Evolutionary conservation across 768 basidiomycete species (phyloP).

Genomic region (Amanita jacksonii): DNA sequence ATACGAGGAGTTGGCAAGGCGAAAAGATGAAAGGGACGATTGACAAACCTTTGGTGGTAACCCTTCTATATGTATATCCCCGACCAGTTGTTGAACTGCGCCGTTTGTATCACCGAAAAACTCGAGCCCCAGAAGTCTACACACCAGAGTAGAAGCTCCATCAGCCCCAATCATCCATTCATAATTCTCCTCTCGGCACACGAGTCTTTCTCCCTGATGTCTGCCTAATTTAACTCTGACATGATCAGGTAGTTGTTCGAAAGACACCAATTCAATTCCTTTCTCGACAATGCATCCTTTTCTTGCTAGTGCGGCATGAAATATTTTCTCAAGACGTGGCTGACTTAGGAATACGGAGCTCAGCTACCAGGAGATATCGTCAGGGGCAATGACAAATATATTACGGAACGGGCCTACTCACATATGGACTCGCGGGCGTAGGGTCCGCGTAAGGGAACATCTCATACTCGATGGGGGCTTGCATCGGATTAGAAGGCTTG

Average conservation of each 20-base stretch:
- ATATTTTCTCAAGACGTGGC: conserved; percentile 19
- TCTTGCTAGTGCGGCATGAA: conserved; percentile 20
- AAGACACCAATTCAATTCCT: conserved; percentile 21
- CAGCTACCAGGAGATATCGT: conserved; percentile 8
- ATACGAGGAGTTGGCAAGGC: not conserved
- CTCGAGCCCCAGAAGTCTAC: conserved; percentile 29
- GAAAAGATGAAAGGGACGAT: not conserved
- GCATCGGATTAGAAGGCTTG: not conserved
- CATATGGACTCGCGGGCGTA: conserved; percentile 14
- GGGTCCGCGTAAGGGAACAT: conserved; percentile 8
- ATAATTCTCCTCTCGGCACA: conserved; percentile 18
- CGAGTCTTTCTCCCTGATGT: conserved; percentile 13
- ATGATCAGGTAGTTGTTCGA: conserved; percentile 23
- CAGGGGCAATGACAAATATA: not conserved
- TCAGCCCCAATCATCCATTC: conserved; percentile 33
- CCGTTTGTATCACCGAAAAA: conserved; percentile 32
- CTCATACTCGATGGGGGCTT: not conserved
- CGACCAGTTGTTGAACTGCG: conserved; percentile 19
- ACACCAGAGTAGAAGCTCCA: conserved; percentile 27
- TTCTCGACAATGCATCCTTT: conserved; percentile 23
- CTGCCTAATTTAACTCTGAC: conserved; percentile 21
- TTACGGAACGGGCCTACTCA: conserved; percentile 6
- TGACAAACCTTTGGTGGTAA: conserved; percentile 14
- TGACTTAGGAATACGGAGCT: conserved; percentile 18
- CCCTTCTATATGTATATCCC: conserved; percentile 28